Conservation (phyloP, 352 stramenopile species). For the Phytophthora megakarya region DNA sequence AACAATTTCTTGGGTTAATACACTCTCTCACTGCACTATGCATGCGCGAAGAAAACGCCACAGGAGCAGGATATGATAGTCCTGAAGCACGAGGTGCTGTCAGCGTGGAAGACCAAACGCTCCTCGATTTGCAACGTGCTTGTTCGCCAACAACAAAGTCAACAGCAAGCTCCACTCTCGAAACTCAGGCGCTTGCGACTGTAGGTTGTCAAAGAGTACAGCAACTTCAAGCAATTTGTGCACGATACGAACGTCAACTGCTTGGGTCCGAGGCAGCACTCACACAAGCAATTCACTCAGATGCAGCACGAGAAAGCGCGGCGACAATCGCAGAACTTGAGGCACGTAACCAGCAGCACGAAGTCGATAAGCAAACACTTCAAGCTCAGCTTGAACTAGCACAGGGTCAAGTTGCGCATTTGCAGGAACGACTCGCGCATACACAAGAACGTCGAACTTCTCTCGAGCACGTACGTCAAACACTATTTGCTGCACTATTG, state of each 20-base stretch:
- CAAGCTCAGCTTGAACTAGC: slow-evolving; percentile 32
- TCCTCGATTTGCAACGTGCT: slow-evolving; percentile 52
- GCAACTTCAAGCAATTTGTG: slow-evolving; percentile 49
- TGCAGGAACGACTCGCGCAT: slow-evolving; percentile 35
- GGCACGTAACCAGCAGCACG: slow-evolving; percentile 33
- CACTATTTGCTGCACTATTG: not conserved
- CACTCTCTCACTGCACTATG: slow-evolving; percentile 52
- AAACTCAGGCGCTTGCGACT: slow-evolving; percentile 49
- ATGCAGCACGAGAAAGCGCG: slow-evolving; percentile 41
- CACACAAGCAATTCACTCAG: slow-evolving; percentile 51
- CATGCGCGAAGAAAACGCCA: slow-evolving; percentile 42
- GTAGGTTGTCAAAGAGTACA: slow-evolving; percentile 49
- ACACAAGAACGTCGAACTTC: slow-evolving; percentile 29
- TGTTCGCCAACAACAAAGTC: slow-evolving; percentile 16
- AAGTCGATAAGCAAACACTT: slow-evolving; percentile 40
- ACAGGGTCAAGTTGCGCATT: slow-evolving; percentile 13
- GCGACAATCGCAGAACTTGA: slow-evolving; percentile 47
- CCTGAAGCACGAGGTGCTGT: slow-evolving; percentile 13
- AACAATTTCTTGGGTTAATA: slow-evolving; percentile 55
- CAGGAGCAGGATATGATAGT: slow-evolving; percentile 5
- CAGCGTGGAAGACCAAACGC: slow-evolving; percentile 49
- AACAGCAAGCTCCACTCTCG: slow-evolving; percentile 17
- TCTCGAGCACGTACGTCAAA: slow-evolving; percentile 27
- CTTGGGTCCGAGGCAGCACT: slow-evolving; percentile 53
- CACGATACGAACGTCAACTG: slow-evolving; percentile 56